Conservation (phyloP, 1,284 basidiomycete species). For the Crepidotus sp. region DNA sequence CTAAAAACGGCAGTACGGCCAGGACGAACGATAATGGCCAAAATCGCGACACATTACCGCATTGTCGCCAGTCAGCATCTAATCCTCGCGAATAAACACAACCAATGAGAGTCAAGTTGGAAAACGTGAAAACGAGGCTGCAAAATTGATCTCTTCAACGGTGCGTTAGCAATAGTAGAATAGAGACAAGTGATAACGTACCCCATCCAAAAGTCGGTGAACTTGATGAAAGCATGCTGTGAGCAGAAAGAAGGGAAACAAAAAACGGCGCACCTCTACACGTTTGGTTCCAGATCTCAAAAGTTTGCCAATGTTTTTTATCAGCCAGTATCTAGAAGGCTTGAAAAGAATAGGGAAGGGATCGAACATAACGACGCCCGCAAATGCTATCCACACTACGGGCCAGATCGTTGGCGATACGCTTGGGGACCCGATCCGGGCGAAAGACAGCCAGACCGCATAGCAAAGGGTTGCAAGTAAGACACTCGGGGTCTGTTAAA, state of each 20-base stretch:
- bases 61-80: slow-evolving; percentile 38
- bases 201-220: slow-evolving; percentile 80
- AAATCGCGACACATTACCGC: slow-evolving; percentile 31
- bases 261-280: slow-evolving; percentile 53
- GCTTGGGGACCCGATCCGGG: slow-evolving; percentile 42
- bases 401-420: slow-evolving; percentile 69
- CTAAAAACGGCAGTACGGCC: slow-evolving; percentile 51
- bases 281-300: slow-evolving; percentile 61
- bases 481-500: slow-evolving; percentile 64
- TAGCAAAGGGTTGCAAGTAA: slow-evolving; percentile 71
- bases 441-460: slow-evolving; percentile 82
- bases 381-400: slow-evolving; percentile 72
- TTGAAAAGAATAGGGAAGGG: slow-evolving; percentile 67
- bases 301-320: slow-evolving; percentile 54
- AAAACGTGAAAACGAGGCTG: slow-evolving; percentile 67
- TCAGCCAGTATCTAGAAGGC: slow-evolving; percentile 72
- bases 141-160: slow-evolving; percentile 69
- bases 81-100: slow-evolving; percentile 64
- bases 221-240: slow-evolving; percentile 33
- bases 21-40: slow-evolving; percentile 60
- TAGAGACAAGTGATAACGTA: slow-evolving; percentile 25
- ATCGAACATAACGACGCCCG: slow-evolving; percentile 57
- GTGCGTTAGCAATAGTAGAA: not conserved
- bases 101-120: slow-evolving; percentile 63
- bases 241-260: too few relatives aligned